Base-by-base conservation (phyloP, 169 alveolate species). In the Plasmodium knowlesi region DNA sequence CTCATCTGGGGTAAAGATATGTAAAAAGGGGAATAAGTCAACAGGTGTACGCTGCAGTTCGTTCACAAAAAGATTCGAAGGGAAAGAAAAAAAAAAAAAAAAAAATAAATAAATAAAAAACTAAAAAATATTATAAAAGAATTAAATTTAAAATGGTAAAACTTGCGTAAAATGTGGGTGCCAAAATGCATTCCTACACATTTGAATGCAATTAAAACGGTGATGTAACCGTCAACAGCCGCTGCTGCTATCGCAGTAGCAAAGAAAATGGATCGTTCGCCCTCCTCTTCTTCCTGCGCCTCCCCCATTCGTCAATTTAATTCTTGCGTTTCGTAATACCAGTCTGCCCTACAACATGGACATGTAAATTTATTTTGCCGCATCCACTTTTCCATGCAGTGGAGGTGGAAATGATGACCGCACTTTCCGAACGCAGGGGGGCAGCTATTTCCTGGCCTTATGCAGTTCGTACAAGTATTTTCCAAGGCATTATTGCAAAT, bases 341-440 rank as follows among this genome's bases (percentile, higher is more conserved):
- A 85, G 70, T 74, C 93, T 50, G 93, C 93, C 79, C 93, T 74
- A 53, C 93, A 85, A 85, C 93, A 85, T n/a, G 93, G 93, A 41
- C 93, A 85, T 8, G 93, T 85, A 50, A 85, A 53, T 53, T 85
- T 85, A 22, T 85, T 85, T 50, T 85, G 83, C 30, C 54, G 37
- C n/a, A 85, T 85, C 98, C 98, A 96, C 92, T 96, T 96, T 81
- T 96, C 96, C 92, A 96, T 96, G 92, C 98, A 96, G 83, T 96
- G 98, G 43, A 96, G 95, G 92, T 96, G 98, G 79, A 96, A 96
- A 84, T 96, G 93, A 92, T 96, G 98, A 8, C 98, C 98, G 88
- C 98, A 96, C 61, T 94, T 96, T 50, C 98, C 98, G 81, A 95
- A 96, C 37, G 97, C 97, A 3, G 98, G 98, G 50, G 98, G 98